These are phyloP conservation scores for Arachis hypogaea DNA, from an alignment of 306 rosid genomes.

Conservation along the genomic window DNA sequence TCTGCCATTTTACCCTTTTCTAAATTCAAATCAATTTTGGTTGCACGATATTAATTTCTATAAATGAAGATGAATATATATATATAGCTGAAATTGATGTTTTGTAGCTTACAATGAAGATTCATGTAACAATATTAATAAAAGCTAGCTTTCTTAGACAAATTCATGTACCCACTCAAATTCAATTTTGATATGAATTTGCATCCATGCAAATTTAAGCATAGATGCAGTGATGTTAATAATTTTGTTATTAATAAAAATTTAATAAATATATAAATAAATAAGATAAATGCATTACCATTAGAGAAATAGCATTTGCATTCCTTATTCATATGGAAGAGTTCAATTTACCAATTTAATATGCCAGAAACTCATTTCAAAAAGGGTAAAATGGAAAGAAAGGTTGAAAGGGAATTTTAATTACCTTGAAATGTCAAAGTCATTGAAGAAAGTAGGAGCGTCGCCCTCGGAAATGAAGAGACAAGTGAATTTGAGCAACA, in stretches of 20 bases:
- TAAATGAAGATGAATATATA: too few species aligned
- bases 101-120: too few species aligned
- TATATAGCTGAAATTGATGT: too few species aligned
- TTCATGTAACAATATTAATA: too few species aligned
- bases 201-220: too few species aligned
- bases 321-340: neutral
- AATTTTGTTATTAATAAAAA: neutral
- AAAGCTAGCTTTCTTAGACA: neutral
- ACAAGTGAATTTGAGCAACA: neutral
- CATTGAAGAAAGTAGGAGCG: conserved; percentile 47
- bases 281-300: neutral
- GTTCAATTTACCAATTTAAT: neutral
- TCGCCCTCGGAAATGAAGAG: conserved; percentile 28
- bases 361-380: conserved; percentile 31
- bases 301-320: neutral
- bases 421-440: conserved; percentile 41
- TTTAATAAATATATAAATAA: too few species aligned
- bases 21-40: conserved; percentile 21
- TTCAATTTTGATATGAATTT: neutral
- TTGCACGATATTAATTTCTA: too few species aligned
- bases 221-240: conserved; percentile 3
- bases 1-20: conserved; percentile 63
- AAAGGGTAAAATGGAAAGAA: conserved; percentile 4
- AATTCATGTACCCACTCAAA: conserved; percentile 24
- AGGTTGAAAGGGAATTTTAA: neutral